A percentile compares a stretch with the other conserved stretches of the same genome.
These are phyloP conservation scores for Carallia brachiata DNA, from an alignment of 345 rosid genomes.

Conservation along the genomic window DNA sequence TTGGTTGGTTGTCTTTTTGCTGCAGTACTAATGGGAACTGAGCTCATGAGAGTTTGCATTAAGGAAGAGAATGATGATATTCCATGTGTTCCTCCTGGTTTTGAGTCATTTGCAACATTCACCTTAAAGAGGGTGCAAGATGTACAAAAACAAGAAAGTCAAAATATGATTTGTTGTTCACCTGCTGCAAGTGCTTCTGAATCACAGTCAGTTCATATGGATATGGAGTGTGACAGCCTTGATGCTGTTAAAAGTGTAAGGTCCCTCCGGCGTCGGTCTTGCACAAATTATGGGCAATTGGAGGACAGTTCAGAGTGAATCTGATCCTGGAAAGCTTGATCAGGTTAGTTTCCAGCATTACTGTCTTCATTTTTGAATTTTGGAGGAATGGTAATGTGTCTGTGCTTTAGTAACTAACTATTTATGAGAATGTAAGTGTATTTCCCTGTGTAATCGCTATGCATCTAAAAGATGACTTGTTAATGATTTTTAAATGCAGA, in stretches of 20 bases:
- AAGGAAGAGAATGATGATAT: conserved; percentile 88
- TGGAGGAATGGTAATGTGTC: too few species aligned
- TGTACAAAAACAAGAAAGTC: conserved; percentile 35
- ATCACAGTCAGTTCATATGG: conserved; percentile 43
- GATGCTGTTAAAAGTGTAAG: conserved; percentile 42
- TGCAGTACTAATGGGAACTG: conserved; percentile 76
- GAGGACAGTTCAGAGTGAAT: conserved; percentile 46
- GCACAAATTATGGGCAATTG: conserved; percentile 52
- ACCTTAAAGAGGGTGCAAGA: conserved; percentile 48
- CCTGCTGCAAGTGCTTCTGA: conserved; percentile 42
- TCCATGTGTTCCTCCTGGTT: conserved; percentile 93
- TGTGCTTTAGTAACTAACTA: too few species aligned
- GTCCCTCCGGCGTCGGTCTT: conserved; percentile 56
- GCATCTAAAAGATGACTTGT: too few species aligned
- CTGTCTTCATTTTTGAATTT: too few species aligned
- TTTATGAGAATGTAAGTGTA: not conserved
- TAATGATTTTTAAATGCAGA: conserved; percentile 37
- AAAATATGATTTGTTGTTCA: conserved; percentile 31
- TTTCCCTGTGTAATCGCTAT: conserved; percentile 3
- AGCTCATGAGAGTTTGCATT: conserved; percentile 72
- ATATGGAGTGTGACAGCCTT: conserved; percentile 33
- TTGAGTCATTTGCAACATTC: conserved; percentile 82
- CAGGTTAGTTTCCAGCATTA: too few species aligned
- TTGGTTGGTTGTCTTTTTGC: not conserved
- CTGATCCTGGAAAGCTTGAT: conserved; percentile 33